Evolutionary conservation across 257 asterid species (phyloP).

Genomic region (Cruciata laevipes): DNA sequence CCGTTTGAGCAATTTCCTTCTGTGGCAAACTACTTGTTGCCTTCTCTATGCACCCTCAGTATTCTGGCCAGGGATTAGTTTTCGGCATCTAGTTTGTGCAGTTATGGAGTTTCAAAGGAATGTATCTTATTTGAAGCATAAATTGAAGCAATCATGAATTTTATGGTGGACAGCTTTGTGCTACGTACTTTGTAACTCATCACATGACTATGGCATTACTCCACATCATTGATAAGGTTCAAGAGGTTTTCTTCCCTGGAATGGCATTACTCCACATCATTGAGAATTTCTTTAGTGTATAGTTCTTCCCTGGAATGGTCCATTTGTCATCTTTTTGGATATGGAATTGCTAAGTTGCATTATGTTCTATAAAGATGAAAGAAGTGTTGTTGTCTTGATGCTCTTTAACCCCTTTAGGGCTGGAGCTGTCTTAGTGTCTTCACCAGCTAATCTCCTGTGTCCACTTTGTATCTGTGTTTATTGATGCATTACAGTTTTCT

Average conservation of each 20-base stretch:
- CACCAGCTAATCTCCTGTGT: not conserved
- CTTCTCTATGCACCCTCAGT: constrained; percentile 55
- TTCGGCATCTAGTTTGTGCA: constrained; percentile 52
- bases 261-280: too few relatives aligned
- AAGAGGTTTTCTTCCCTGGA: not conserved
- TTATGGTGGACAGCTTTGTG: not conserved
- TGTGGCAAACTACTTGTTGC: constrained; percentile 69
- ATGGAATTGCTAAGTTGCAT: not conserved
- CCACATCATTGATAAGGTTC: not conserved
- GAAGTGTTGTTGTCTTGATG: not conserved
- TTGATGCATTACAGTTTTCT: not conserved
- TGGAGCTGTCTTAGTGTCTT: not conserved
- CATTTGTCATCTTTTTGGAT: not conserved
- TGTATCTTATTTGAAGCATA: constrained; percentile 36
- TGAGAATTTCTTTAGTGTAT: too few relatives aligned
- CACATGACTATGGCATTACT: not conserved
- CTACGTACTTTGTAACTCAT: too few relatives aligned
- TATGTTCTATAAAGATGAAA: not conserved
- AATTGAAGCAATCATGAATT: constrained; percentile 29
- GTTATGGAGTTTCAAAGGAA: constrained; percentile 59
- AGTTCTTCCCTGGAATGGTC: not conserved
- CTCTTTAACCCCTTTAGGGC: not conserved
- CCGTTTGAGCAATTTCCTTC: constrained; percentile 75
- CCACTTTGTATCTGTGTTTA: not conserved
- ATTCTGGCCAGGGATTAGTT: constrained; percentile 80